Evolutionary conservation across 2,329 filamentous ascomycete genomes (phyloP).

Genomic region (Fusarium nisikadoi): DNA sequence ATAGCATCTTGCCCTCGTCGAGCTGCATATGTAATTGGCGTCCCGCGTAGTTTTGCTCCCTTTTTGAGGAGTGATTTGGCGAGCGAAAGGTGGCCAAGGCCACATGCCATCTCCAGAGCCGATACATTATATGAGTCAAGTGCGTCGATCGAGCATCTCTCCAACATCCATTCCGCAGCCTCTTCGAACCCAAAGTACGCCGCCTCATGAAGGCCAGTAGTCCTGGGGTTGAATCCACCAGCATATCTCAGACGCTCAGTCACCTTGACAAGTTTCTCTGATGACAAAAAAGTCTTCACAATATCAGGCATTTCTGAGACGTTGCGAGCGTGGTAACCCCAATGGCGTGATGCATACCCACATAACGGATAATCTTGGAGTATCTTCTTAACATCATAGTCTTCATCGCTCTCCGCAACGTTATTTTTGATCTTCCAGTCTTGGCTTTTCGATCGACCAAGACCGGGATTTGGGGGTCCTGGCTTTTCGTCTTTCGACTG

Average conservation of each 20-base stretch:
- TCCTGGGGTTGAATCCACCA: neutral
- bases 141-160: neutral
- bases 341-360: neutral
- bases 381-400: conserved; percentile 50
- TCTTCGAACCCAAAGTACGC: neutral
- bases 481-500: conserved; percentile 5
- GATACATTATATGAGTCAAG: neutral
- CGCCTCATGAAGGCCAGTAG: conserved; percentile 13
- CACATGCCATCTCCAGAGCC: neutral
- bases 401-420: conserved; percentile 42
- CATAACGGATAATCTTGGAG: conserved; percentile 29
- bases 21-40: neutral
- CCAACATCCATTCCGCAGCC: neutral
- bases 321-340: neutral
- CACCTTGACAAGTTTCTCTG: neutral
- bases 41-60: neutral
- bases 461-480: neutral
- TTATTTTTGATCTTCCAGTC: conserved; percentile 20
- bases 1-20: neutral
- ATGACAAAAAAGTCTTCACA: neutral
- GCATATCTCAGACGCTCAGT: neutral
- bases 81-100: neutral
- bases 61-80: neutral
- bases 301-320: neutral
- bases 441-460: neutral